These are phyloP conservation scores for Truncatella angustata DNA, from an alignment of 2,329 filamentous ascomycete species.

Conservation along the genomic window DNA sequence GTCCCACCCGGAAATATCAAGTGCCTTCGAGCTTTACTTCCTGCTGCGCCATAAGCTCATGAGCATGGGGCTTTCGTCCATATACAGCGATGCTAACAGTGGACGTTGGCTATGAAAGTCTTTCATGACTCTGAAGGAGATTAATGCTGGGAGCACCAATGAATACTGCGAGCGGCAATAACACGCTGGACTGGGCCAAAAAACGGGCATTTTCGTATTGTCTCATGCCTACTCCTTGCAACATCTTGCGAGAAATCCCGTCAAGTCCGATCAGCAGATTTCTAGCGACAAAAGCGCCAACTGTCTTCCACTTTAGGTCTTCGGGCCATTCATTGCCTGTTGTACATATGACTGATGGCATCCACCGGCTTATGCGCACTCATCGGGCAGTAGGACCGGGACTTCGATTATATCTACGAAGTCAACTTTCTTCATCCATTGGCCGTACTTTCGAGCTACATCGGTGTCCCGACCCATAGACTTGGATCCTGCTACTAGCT, in stretches of 20 bases:
- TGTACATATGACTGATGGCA: not conserved
- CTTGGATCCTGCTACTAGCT: not conserved
- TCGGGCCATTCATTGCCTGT: not conserved
- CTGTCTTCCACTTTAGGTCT: not conserved
- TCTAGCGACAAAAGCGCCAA: not conserved
- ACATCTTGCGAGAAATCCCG: not conserved
- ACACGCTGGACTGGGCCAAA: not conserved
- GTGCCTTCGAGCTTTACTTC: not conserved
- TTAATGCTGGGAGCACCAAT: not conserved
- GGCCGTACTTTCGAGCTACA: not conserved
- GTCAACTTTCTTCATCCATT: not conserved
- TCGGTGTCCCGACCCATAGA: not conserved
- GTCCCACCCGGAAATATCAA: no score
- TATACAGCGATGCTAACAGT: not conserved
- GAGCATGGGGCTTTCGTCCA: not conserved
- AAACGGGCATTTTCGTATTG: not conserved
- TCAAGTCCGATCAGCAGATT: not conserved
- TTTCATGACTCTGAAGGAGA: not conserved
- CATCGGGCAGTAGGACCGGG: not conserved
- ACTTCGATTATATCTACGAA: not conserved
- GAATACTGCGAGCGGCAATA: not conserved
- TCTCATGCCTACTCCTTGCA: not conserved
- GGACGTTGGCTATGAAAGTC: not conserved
- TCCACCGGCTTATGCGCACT: not conserved
- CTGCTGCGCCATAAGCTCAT: not conserved